phyloP scores from a whole-genome alignment of 306 rosid species.

The Canavalia ensiformis region DNA sequence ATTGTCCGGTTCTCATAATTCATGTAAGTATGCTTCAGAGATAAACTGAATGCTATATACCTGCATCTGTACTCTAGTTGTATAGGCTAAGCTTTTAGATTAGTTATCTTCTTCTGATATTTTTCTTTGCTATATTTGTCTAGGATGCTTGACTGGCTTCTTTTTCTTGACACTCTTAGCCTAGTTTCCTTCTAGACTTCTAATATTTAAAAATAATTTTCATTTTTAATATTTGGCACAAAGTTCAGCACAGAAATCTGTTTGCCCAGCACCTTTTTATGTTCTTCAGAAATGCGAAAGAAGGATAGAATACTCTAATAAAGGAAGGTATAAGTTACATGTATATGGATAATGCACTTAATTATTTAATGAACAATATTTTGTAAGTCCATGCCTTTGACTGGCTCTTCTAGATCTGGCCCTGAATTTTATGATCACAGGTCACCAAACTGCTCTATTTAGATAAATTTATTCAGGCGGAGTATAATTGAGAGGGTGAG shows the following conservation, averaged over 20 bases:
- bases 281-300: conserved; percentile 14
- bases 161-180: neutral
- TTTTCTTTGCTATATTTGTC: conserved; percentile 13
- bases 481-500: conserved; percentile 13
- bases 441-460: conserved; percentile 1
- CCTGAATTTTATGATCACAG: neutral
- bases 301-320: conserved; percentile 8
- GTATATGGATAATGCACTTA: neutral
- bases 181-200: conserved; percentile 2
- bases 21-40: conserved; percentile 72
- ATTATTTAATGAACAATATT: neutral
- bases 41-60: conserved; percentile 35
- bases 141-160: neutral
- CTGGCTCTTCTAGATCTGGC: neutral
- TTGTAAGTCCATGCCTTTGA: conserved; percentile 6
- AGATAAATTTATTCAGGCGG: conserved; percentile 24
- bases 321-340: neutral
- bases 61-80: conserved; percentile 32
- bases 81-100: conserved; percentile 19
- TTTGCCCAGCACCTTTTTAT: neutral
- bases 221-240: conserved; percentile 5
- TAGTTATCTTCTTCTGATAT: conserved; percentile 1
- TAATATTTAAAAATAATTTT: neutral
- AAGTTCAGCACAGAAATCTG: neutral
- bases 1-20: conserved; percentile 90